Evolutionary conservation across 306 rosid genomes (phyloP), one percentile per base, ranked within the genome.

Genomic region (Canavalia ensiformis): DNA sequence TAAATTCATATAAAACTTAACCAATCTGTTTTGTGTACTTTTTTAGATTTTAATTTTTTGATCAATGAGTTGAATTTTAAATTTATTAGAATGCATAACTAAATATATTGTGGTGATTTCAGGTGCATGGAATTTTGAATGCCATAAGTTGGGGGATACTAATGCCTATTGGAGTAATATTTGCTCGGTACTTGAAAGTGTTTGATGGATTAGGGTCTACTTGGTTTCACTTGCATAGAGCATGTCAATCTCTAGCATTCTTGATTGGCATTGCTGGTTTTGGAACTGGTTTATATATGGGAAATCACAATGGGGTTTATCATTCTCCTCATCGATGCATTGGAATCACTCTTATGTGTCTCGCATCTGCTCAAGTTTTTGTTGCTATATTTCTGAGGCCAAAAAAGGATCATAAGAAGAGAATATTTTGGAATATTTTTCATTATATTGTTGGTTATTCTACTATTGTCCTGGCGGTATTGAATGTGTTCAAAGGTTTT

Each of bases 61-160:
- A 18, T 18, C 25, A 18, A 18, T 18, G 25, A 18, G 25, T 0
- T 2, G 42, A 39, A 39, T 39, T 39, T 4, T 39, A 4, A 39
- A 39, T 39, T 4, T 39, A 39, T 2, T 39, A 39, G 42, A 4
- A 44, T 44, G 47, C 6, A 4, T 59, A 10, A 30, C 47, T 8
- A 9, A 46, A 39, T 4, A 4, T 59, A 2, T 8, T 58, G 10
- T 74, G 8, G 13, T 47, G 0, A 8, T 64, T 69, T 30, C 18
- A 86, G 87, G 71, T 42, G 2, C 90, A 84, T 80, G 91, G 83
- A 58, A 29, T 80, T 2, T 9, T 85, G 45, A 81, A 82, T 50
- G 64, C 51, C 0, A 8, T 88, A 9, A 76, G 88, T 0, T 88
- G 89, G 90, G 90, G 90, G 42, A 42, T 85, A 52, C 28, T 88